Percentiles rank a stretch among this genome's conserved stretches.
Conservation (phyloP, 2,329 filamentous ascomycete genomes). For the Arthroderma sp. region DNA sequence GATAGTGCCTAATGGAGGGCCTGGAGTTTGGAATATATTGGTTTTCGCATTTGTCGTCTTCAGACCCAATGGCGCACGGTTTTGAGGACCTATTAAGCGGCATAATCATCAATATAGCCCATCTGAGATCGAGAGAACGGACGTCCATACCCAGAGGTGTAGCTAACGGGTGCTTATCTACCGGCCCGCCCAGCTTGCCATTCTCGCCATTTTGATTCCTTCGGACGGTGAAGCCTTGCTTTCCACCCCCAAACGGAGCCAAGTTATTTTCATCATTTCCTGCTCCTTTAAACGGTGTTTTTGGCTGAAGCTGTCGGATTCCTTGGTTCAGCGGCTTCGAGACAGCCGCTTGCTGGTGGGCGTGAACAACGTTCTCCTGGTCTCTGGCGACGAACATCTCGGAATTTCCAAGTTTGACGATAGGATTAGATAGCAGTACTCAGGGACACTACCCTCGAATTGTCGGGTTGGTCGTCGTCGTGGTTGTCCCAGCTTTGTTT, state of each 20-base stretch:
- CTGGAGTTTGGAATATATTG: constrained; percentile 51
- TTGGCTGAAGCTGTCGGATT: constrained; percentile 49
- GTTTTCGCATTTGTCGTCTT: constrained; percentile 95
- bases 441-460: background rate
- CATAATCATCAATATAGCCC: background rate
- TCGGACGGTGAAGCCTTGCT: background rate
- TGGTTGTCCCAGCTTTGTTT: background rate
- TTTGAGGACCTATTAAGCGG: constrained; percentile 42
- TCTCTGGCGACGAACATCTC: constrained; percentile 65
- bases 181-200: constrained; percentile 1
- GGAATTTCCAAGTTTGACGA: background rate
- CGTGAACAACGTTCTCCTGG: constrained; percentile 76
- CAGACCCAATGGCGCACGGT: constrained; percentile 70
- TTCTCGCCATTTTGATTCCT: background rate
- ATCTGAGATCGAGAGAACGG: constrained; percentile 20
- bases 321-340: constrained; percentile 60
- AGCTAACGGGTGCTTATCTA: constrained; percentile 52
- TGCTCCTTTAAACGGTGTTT: constrained; percentile 66
- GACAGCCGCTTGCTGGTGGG: constrained; percentile 55
- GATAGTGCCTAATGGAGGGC: constrained; percentile 45
- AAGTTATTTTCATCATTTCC: constrained; percentile 79
- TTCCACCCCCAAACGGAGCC: constrained; percentile 43
- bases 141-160: constrained; percentile 58
- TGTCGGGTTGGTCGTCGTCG: background rate
- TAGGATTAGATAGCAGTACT: background rate